phyloP scores from a whole-genome alignment of 164 flowering plant species.

The Annona squamosa region DNA sequence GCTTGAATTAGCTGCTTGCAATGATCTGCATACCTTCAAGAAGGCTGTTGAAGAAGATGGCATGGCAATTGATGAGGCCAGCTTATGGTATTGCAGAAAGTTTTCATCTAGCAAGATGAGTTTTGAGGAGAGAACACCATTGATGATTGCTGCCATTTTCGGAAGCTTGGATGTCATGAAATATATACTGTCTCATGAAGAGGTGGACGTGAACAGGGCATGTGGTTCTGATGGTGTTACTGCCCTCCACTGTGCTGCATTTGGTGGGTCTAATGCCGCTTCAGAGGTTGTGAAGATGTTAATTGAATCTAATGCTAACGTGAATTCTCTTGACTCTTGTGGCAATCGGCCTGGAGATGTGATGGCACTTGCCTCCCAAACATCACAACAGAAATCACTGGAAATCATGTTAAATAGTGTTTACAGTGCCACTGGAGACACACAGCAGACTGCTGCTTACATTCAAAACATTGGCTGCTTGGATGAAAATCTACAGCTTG shows the following conservation, averaged over 20 bases:
- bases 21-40: conserved; percentile 50
- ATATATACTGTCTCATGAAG: conserved; percentile 34
- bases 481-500: background rate
- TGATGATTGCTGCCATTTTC: conserved; percentile 70
- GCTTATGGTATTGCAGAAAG: conserved; percentile 70
- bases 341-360: conserved; percentile 52
- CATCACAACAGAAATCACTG: conserved; percentile 17
- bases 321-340: conserved; percentile 32
- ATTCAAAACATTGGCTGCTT: conserved; percentile 4
- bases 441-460: background rate
- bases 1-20: conserved; percentile 70
- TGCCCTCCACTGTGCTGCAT: conserved; percentile 89
- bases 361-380: conserved; percentile 23
- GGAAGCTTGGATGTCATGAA: conserved; percentile 60
- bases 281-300: conserved; percentile 47
- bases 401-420: conserved; percentile 54
- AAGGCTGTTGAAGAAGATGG: conserved; percentile 46
- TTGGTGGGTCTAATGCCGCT: conserved; percentile 58
- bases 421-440: conserved; percentile 5
- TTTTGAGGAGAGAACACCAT: conserved; percentile 67
- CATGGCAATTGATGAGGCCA: conserved; percentile 35
- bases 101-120: conserved; percentile 75
- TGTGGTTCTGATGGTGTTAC: conserved; percentile 68
- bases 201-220: conserved; percentile 53
- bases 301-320: conserved; percentile 57